These are phyloP conservation scores for Beta vulgaris DNA, from an alignment of 148 eudicot species.

Conservation along the genomic window DNA sequence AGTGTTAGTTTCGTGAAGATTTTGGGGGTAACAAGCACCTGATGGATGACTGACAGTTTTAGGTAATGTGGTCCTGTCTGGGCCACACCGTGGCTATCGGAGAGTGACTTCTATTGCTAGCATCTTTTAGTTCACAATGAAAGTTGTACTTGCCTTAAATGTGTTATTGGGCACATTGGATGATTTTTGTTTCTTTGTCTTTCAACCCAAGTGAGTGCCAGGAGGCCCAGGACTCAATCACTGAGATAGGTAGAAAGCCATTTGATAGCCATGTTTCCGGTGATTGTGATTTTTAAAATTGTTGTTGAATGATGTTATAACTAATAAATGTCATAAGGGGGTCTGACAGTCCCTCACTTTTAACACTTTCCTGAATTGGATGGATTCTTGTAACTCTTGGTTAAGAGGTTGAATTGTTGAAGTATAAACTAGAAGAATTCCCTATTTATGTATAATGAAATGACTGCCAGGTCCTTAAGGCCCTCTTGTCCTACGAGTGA, in stretches of 20 bases:
- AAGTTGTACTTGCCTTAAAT: background rate
- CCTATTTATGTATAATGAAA: background rate
- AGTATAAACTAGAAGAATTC: background rate
- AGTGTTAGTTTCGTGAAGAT: background rate
- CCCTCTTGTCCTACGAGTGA: background rate
- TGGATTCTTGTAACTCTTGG: constrained; percentile 1
- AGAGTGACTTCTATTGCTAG: background rate
- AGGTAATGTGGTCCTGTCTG: background rate
- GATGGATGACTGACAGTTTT: background rate
- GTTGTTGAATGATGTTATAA: background rate
- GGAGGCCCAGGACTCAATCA: background rate
- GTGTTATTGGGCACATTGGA: background rate
- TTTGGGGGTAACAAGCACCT: background rate
- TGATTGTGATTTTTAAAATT: background rate
- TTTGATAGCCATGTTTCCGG: background rate
- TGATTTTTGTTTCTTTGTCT: background rate
- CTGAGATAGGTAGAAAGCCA: background rate
- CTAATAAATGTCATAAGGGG: no score
- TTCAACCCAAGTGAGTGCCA: background rate
- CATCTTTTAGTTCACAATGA: background rate
- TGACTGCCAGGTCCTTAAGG: background rate
- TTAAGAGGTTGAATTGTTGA: background rate
- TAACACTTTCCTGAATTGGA: background rate
- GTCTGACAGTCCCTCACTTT: no score
- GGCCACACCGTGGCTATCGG: background rate